A percentile compares a stretch with the other conserved stretches of the same genome.
phyloP scores from a whole-genome alignment of 164 flowering plant species.

The Macadamia tetraphylla region DNA sequence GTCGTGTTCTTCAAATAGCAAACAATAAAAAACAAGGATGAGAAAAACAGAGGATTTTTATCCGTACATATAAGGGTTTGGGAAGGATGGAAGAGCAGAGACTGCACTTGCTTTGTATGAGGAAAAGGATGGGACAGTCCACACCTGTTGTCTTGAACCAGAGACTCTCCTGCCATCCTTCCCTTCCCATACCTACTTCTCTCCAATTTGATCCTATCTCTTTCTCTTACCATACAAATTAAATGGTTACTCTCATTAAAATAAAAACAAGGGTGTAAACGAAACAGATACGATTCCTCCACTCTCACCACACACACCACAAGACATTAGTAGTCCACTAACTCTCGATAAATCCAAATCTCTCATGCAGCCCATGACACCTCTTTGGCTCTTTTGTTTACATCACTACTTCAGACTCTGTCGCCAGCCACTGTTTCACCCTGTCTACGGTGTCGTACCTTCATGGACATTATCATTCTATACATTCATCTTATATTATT shows the following conservation, averaged over 20 bases:
- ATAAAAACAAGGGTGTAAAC: neutral
- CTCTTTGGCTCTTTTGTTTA: constrained; percentile 27
- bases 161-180: constrained; percentile 3
- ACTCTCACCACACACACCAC: neutral
- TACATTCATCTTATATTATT: neutral
- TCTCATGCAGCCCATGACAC: constrained; percentile 15
- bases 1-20: too few species aligned
- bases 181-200: constrained; percentile 15
- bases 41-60: too few species aligned
- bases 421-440: constrained; percentile 14
- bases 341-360: constrained; percentile 22
- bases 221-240: constrained; percentile 1
- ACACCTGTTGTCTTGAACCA: constrained; percentile 7
- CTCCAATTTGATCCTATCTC: constrained; percentile 11
- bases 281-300: neutral
- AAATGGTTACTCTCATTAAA: neutral
- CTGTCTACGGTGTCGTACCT: constrained; percentile 19
- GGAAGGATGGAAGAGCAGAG: constrained; percentile 14
- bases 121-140: constrained; percentile 31
- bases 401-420: constrained; percentile 28
- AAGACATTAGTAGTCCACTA: neutral
- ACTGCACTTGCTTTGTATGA: constrained; percentile 11
- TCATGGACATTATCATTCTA: constrained; percentile 17
- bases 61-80: neutral
- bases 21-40: too few species aligned